Conservation (phyloP, 306 rosid species). For the Malus sylvestris region DNA sequence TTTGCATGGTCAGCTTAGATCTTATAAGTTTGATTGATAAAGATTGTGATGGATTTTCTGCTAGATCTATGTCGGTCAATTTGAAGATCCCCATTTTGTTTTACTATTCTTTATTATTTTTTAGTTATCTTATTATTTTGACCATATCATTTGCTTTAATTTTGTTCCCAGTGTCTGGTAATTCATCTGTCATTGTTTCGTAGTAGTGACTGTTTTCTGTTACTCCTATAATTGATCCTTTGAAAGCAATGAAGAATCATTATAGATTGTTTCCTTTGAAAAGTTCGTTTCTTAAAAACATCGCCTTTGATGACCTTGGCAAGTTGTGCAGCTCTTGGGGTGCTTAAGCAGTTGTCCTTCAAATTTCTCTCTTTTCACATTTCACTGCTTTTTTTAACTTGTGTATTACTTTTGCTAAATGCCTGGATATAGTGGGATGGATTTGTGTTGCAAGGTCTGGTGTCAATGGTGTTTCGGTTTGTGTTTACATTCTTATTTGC, state of each 20-base stretch:
- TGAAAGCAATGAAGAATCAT: not conserved
- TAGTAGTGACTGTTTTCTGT: not conserved
- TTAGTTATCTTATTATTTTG: not conserved
- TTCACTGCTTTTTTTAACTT: not conserved
- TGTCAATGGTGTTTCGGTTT: not conserved
- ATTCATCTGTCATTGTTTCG: not conserved
- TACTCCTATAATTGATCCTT: not conserved
- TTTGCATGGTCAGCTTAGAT: not conserved
- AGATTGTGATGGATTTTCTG: not conserved
- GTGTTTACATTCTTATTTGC: not conserved
- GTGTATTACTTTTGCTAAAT: not conserved
- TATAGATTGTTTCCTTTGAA: not conserved
- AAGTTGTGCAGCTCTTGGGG: not conserved
- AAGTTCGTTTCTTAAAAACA: not conserved
- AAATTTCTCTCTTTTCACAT: not conserved
- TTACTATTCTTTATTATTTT: not conserved
- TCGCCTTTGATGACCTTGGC: not conserved
- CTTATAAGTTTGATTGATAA: slow-evolving; percentile 10
- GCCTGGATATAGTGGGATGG: not conserved
- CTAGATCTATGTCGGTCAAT: not conserved
- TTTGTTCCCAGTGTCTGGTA: not conserved
- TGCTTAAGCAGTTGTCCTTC: not conserved
- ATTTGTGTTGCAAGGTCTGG: not conserved
- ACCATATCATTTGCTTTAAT: not conserved
- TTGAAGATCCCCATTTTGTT: not conserved